A percentile compares a stretch with the other conserved stretches of the same genome.
These are phyloP conservation scores for Candida golubevii DNA, from an alignment of 805 yeast genomes.

Conservation along the genomic window DNA sequence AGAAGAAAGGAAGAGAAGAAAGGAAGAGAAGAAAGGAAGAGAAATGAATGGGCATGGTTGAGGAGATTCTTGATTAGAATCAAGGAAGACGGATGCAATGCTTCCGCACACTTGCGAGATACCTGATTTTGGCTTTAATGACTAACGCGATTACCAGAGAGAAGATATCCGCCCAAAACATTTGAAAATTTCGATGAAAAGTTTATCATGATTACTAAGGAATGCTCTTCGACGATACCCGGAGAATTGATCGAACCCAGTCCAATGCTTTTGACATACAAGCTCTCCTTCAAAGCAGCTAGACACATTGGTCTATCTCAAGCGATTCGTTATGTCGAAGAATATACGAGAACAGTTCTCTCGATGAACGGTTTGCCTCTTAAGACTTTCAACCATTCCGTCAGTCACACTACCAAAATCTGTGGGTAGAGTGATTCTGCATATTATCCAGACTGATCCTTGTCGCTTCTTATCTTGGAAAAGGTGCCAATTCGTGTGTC, in stretches of 20 bases:
- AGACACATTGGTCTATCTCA: conserved; percentile 55
- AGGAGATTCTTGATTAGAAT: conserved; percentile 5
- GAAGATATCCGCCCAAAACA: conserved; percentile 32
- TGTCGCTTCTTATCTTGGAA: too few relatives aligned
- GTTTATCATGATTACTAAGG: conserved; percentile 50
- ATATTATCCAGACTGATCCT: too few relatives aligned
- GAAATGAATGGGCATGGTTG: too few relatives aligned
- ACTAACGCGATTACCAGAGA: conserved; percentile 18
- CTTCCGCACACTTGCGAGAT: conserved; percentile 29
- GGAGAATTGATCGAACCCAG: conserved; percentile 34
- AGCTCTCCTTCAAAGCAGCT: conserved; percentile 34
- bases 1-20: too few relatives aligned
- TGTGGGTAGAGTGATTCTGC: too few relatives aligned
- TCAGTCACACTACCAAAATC: conserved; percentile 3
- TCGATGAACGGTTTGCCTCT: conserved; percentile 21
- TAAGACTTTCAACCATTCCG: conserved; percentile 17
- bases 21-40: too few relatives aligned
- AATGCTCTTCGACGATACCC: conserved; percentile 29
- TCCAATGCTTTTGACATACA: conserved; percentile 35
- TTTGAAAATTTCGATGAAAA: conserved; percentile 46
- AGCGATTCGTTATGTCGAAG: conserved; percentile 49
- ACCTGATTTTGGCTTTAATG: conserved; percentile 30
- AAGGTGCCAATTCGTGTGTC: too few relatives aligned
- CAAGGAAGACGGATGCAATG: conserved; percentile 22
- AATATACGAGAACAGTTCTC: conserved; percentile 38